Conservation (phyloP, 2,329 filamentous ascomycete species). For the Teratosphaeria gauchensis region DNA sequence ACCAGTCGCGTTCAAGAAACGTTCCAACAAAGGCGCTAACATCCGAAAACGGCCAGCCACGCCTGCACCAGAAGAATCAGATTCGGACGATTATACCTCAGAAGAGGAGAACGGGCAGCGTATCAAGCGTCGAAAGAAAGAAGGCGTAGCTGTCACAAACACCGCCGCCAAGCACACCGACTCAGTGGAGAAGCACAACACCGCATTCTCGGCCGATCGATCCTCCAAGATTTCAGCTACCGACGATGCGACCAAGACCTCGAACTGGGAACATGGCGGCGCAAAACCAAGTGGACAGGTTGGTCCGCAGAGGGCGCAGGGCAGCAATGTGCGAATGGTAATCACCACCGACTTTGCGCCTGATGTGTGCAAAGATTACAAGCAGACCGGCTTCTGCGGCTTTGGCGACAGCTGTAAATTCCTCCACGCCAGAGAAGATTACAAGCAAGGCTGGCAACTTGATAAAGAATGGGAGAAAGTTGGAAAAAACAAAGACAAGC, state of each 20-base stretch:
- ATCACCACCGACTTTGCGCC: conserved; percentile 86
- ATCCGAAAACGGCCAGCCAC: conserved; percentile 73
- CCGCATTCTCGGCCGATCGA: conserved; percentile 48
- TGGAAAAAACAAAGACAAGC: conserved; percentile 50
- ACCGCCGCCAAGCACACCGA: conserved; percentile 41
- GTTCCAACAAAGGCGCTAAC: conserved; percentile 65
- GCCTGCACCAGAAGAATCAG: conserved; percentile 53
- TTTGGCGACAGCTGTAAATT: conserved; percentile 78
- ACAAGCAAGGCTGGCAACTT: conserved; percentile 89
- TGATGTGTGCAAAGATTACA: conserved; percentile 93
- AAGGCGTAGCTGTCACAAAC: conserved; percentile 54
- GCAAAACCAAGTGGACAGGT: conserved; percentile 53
- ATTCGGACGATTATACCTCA: conserved; percentile 52
- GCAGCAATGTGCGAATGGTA: conserved; percentile 80
- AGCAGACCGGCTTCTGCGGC: conserved; percentile 64
- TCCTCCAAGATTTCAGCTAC: conserved; percentile 52
- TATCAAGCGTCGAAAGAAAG: conserved; percentile 70
- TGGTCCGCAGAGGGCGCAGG: conserved; percentile 74
- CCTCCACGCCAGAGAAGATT: conserved; percentile 64
- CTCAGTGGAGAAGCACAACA: conserved; percentile 25
- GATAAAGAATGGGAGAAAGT: conserved; percentile 88
- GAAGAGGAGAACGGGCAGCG: conserved; percentile 65
- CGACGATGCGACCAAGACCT: conserved; percentile 83
- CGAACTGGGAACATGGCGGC: conserved; percentile 79
- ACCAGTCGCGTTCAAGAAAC: conserved; percentile 71